Evolutionary conservation across 2,329 filamentous ascomycete species (phyloP), one percentile per base, ranked within the genome.

Genomic region (Fusarium illudens): DNA sequence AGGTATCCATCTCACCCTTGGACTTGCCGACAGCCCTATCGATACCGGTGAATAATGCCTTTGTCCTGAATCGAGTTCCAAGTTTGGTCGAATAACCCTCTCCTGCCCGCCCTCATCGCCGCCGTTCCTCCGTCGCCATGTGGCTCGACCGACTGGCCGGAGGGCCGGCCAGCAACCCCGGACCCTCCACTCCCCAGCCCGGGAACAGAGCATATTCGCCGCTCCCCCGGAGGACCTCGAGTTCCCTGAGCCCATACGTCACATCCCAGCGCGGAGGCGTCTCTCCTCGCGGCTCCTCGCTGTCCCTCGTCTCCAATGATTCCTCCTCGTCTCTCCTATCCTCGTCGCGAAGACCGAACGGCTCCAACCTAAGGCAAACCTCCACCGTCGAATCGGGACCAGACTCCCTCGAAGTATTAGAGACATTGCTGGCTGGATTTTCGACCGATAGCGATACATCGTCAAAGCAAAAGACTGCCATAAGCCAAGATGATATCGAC

Each of bases 131-230:
- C 58, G 60, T 64, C 74, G 80, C 73, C 73, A 97, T 97, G 93
- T 97, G 94, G 94, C 89, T 96, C 76, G 94, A 97, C 82, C 91
- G 94, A 78, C 89, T 97, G 70, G 90, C 91, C 68, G 89, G 76
- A 64, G 72, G 86, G 73, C 90, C 91, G 79, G 86, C 89, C 60
- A 89, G 69, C 67, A 87, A 77, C 82, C 88, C 79, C 64, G 82
- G 80, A 68, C 84, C 87, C 59, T 85, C 87, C 67, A 88, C 88
- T 61, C 87, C 89, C 63, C 84, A 88, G 75, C 82, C 89, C 63
- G 84, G 85, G 62, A 89, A 86, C 77, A 89, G 93, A 76, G 83
- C 90, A 51, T 91, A 89, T 75, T 94, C 93, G 67, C 91, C 92
- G 49, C 85, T 89, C 27, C 86, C 88, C 37, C 87, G 87, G 68